These are phyloP conservation scores for Tylopilus sp. DNA, from an alignment of 768 basidiomycete species.

Conservation along the genomic window DNA sequence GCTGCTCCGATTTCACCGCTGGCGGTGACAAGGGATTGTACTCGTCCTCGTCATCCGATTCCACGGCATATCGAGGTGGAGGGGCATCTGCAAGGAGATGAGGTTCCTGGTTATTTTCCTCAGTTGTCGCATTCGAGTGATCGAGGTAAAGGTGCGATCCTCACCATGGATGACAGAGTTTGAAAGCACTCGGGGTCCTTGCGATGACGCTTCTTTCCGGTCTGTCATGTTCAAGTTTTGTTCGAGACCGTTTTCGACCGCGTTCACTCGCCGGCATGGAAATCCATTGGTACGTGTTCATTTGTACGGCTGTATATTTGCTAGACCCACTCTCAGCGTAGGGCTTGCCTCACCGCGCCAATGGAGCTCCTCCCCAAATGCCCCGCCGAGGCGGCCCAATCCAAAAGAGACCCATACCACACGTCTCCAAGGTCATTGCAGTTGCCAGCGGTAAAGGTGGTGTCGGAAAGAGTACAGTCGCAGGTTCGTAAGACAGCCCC, in stretches of 20 bases:
- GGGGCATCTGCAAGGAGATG: constrained; percentile 54
- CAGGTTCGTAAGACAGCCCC: constrained; percentile 48
- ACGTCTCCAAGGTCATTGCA: constrained; percentile 78
- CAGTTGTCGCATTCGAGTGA: background rate
- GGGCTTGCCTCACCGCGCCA: constrained; percentile 32
- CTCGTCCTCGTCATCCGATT: constrained; percentile 71
- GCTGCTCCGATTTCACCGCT: constrained; percentile 8
- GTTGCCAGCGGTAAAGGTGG: constrained; percentile 96
- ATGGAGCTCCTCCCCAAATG: constrained; percentile 48
- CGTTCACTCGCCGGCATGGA: constrained; percentile 36
- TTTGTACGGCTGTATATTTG: background rate
- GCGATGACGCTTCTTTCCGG: background rate
- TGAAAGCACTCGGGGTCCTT: background rate
- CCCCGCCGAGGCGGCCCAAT: constrained; percentile 55
- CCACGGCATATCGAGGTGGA: constrained; percentile 59
- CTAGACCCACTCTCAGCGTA: constrained; percentile 23
- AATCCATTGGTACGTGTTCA: constrained; percentile 50
- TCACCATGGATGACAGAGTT: constrained; percentile 11
- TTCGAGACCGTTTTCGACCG: constrained; percentile 18
- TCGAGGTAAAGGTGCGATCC: background rate
- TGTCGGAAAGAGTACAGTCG: constrained; percentile 92
- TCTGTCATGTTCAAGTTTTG: constrained; percentile 10
- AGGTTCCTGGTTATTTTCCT: constrained; percentile 40
- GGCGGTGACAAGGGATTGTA: constrained; percentile 38
- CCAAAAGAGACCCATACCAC: constrained; percentile 54